phyloP scores from a whole-genome alignment of 805 yeast species.

The Zygotorulaspora sp. region DNA sequence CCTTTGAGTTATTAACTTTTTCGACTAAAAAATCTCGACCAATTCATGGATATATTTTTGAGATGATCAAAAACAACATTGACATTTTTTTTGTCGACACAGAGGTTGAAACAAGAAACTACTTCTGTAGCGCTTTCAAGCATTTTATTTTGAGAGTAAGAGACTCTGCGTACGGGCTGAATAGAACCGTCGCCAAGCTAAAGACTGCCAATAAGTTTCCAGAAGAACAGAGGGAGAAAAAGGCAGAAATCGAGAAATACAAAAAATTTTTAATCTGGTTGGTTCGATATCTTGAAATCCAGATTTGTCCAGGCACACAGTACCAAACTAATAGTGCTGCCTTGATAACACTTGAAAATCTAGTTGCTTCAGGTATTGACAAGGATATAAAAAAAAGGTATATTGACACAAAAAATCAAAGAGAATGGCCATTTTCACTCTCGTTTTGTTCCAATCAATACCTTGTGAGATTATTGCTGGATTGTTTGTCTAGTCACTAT shows the following conservation, averaged over 20 bases:
- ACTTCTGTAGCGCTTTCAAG: constrained; percentile 56
- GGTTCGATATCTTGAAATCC: constrained; percentile 35
- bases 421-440: constrained; percentile 47
- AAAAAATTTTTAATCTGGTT: constrained; percentile 42
- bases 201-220: constrained; percentile 37
- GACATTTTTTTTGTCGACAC: constrained; percentile 57
- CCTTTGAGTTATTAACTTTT: constrained; percentile 56
- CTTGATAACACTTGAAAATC: constrained; percentile 41
- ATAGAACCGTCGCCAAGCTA: constrained; percentile 48
- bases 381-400: constrained; percentile 35
- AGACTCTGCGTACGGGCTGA: constrained; percentile 59
- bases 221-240: constrained; percentile 36
- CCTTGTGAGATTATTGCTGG: constrained; percentile 48
- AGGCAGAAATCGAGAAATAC: constrained; percentile 33
- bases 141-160: constrained; percentile 60
- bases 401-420: constrained; percentile 42
- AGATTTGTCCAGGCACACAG: constrained; percentile 52
- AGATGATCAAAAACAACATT: constrained; percentile 41
- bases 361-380: constrained; percentile 58
- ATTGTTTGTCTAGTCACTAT: constrained; percentile 63
- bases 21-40: constrained; percentile 60
- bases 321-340: constrained; percentile 51
- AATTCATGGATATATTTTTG: constrained; percentile 44
- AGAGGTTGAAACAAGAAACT: constrained; percentile 64
- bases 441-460: constrained; percentile 38